A percentile compares a stretch with the other conserved stretches of the same genome.
Conservation (phyloP, 2,329 filamentous ascomycete genomes). For the Tolypocladium inflatum region DNA sequence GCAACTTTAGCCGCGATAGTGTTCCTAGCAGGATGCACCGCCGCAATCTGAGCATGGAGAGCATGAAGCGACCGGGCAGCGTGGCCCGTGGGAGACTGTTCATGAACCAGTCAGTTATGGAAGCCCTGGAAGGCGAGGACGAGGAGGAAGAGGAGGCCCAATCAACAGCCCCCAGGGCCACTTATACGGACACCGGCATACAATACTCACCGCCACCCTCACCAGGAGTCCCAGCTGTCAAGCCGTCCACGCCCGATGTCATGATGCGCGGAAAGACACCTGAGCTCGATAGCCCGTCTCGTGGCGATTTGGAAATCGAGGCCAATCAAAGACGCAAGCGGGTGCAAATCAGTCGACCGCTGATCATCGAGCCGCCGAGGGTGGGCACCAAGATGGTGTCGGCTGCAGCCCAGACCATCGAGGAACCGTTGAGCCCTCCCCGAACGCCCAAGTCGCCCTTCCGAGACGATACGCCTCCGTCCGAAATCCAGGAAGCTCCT, state of each 20-base stretch:
- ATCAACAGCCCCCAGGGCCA: slow-evolving; percentile 24
- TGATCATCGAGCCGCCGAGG: slow-evolving; percentile 35
- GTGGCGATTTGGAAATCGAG: slow-evolving; percentile 51
- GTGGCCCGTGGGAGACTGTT: slow-evolving; percentile 42
- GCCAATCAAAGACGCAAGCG: slow-evolving; percentile 67
- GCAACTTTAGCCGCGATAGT: slow-evolving; percentile 50
- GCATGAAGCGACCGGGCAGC: slow-evolving; percentile 44
- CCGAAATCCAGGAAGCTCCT: slow-evolving; percentile 14
- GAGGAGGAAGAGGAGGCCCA: slow-evolving; percentile 29
- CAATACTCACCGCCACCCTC: slow-evolving; percentile 81
- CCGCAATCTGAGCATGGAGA: slow-evolving; percentile 50
- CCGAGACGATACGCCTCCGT: slow-evolving; percentile 29
- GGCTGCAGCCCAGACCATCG: slow-evolving; percentile 14
- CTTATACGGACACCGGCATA: slow-evolving; percentile 66
- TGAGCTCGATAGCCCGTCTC: slow-evolving; percentile 32
- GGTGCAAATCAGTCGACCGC: slow-evolving; percentile 43
- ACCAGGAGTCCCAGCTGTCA: slow-evolving; percentile 38
- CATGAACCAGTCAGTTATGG: slow-evolving; percentile 45
- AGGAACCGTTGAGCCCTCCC: slow-evolving; percentile 46
- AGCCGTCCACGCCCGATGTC: slow-evolving; percentile 31
- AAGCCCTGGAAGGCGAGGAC: slow-evolving; percentile 46
- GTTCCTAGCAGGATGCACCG: slow-evolving; percentile 37
- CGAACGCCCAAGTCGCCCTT: slow-evolving; percentile 50
- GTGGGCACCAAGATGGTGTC: slow-evolving; percentile 49
- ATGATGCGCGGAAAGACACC: slow-evolving; percentile 24